Conservation (phyloP, 495 filamentous ascomycete species). For the Penicillium steckii region DNA sequence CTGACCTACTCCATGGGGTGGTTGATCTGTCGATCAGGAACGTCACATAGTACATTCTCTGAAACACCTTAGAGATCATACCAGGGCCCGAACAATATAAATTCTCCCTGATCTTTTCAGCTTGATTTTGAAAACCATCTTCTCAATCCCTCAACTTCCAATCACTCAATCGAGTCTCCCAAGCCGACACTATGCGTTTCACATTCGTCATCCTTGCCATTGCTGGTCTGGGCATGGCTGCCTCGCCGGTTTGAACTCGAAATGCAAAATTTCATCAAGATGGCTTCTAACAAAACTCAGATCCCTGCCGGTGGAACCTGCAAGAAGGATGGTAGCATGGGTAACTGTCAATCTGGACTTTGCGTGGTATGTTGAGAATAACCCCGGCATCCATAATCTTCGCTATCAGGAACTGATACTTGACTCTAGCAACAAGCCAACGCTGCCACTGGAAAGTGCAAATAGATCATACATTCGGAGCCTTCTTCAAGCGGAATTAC, state of each 20-base stretch:
- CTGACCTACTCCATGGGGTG: too few species aligned
- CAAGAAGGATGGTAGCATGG: constrained; percentile 15
- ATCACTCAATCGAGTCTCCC: not conserved
- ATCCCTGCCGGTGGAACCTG: constrained; percentile 8
- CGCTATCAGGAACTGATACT: not conserved
- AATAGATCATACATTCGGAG: constrained; percentile 1
- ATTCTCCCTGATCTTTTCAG: too few species aligned
- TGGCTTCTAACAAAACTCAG: not conserved
- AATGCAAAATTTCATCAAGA: not conserved
- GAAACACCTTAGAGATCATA: too few species aligned
- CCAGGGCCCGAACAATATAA: too few species aligned
- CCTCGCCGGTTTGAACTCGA: not conserved
- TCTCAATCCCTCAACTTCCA: not conserved
- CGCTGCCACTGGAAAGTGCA: constrained; percentile 7
- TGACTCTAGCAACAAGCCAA: constrained; percentile 6
- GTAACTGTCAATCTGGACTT: constrained; percentile 6
- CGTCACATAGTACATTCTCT: too few species aligned
- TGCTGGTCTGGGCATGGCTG: constrained; percentile 1
- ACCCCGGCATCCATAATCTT: not conserved
- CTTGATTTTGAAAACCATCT: too few species aligned
- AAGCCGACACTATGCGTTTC: constrained; percentile 8
- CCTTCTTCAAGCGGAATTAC: not conserved
- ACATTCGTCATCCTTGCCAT: constrained; percentile 6
- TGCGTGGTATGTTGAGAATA: constrained; percentile 4
- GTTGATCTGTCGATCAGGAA: too few species aligned